These are phyloP conservation scores for Pleomassaria siparia DNA, from an alignment of 2,329 filamentous ascomycete species.

Conservation along the genomic window DNA sequence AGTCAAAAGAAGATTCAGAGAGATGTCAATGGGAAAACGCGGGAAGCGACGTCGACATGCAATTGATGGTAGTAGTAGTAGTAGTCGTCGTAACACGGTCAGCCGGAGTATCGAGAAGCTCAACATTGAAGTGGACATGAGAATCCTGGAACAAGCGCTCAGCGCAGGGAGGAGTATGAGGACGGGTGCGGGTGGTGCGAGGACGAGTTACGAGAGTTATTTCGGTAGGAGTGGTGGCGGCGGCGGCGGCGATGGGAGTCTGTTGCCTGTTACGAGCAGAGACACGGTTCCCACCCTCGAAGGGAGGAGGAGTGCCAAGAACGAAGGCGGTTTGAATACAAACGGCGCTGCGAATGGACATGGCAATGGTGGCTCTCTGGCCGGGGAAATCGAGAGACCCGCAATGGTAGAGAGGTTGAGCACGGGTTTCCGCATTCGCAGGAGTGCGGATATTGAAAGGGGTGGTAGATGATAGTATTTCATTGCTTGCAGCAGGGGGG, in stretches of 20 bases:
- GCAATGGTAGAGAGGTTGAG: constrained; percentile 28
- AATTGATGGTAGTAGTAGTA: too few relatives aligned
- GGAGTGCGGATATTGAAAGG: constrained; percentile 32
- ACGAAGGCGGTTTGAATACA: background rate
- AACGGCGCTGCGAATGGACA: background rate
- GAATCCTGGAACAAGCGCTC: constrained; percentile 29
- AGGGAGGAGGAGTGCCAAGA: background rate
- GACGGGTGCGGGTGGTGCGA: too few relatives aligned
- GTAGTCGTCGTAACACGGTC: too few relatives aligned
- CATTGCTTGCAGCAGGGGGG: too few relatives aligned
- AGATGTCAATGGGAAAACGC: too few relatives aligned
- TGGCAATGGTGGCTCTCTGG: too few relatives aligned
- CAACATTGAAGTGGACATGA: constrained; percentile 22
- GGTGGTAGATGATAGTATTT: too few relatives aligned
- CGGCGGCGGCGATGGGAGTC: constrained; percentile 14
- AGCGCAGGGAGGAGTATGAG: constrained; percentile 25
- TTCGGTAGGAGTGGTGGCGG: too few relatives aligned
- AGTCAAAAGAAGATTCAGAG: constrained; percentile 19
- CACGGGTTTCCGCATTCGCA: constrained; percentile 38
- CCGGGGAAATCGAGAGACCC: constrained; percentile 12
- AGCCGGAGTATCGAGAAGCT: background rate
- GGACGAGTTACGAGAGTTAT: constrained; percentile 6
- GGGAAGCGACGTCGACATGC: too few relatives aligned
- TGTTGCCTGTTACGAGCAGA: constrained; percentile 36
- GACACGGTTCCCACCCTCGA: constrained; percentile 22